Base-by-base conservation (phyloP, 768 basidiomycete genomes). In the Multifurca ochricompacta region DNA sequence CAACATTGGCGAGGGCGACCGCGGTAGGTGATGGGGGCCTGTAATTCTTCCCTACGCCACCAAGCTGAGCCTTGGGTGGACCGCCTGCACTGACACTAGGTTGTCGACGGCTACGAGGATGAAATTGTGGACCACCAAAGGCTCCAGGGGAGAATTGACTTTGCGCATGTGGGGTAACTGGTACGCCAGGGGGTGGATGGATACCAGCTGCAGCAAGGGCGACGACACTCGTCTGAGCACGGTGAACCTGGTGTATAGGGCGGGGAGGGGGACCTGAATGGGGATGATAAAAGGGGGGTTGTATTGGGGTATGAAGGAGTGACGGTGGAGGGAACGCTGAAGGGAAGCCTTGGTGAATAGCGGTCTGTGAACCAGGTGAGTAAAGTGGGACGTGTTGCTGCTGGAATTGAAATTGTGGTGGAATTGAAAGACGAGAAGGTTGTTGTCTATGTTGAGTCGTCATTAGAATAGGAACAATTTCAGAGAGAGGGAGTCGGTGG, bases 21-120 rank as follows among this genome's bases (percentile, higher is more conserved):
- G 69, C 42, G 3, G 65, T 60, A 5, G 80, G 74, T 6, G 80
- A 76, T 54, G 85, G 69, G 10, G 87, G 87, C 66, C 82, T 86
- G 47, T 82, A 74, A 69, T 87, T 91, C 41, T 85, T 78, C 41
- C 81, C 78, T 11, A 85, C 88, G 0, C 90, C 90, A 16, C 90
- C 90, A 2, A 92, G 70, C 0, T 81, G 77, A 1, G 90, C 90
- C 67, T 91, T 92, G 8, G 90, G 90, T n/a, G 90, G 90, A 6
- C 90, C 90, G 11, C 90, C 90, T 37, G 86, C 79, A 65, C 83
- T 87, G 40, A 85, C 59, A 59, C 77, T 79, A 14, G 76, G 77
- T 53, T 86, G 79, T 39, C 87, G 76, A 66, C 84, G 75, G 64
- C 75, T 85, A 51, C 85, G 71, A 27, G 77, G 3, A 78, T 81